Evolutionary conservation across 176 grass and related monocot species (phyloP), one percentile per base, ranked within the genome.

Genomic region (Rhynchospora breviuscula): DNA sequence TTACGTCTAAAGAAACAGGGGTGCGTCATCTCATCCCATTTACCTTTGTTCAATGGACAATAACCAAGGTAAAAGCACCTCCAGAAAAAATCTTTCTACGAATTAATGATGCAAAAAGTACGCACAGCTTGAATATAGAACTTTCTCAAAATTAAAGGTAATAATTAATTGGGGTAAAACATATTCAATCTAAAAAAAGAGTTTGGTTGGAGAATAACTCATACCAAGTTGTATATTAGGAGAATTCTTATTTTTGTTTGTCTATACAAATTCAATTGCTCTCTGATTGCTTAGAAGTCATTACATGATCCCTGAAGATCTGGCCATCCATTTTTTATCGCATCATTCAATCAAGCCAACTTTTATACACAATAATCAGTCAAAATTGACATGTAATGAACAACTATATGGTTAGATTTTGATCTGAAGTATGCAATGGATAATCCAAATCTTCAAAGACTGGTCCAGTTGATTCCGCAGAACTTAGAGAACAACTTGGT

Each of bases 1-100:
- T 57, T 56, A 78, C 73, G 25, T 78, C 73, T 78, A 31, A 78
- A 78, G 73, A 78, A 3, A 77, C 11, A 77, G 73, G 33, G 51
- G 13, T 78, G 51, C 73, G 73, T 57, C 73, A 57, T 57, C 25
- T 78, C 73, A 78, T 56, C 43, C 67, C 7, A 57, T 57, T n/a
- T 23, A 17, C 73, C 14, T 57, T 78, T 8, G 15, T 77, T 53
- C 70, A 74, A 51, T 19, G 70, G 46, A 75, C n/a, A 75, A 75
- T 15, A 75, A 75, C 10, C 70, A 53, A 23, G 49, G 45, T 15
- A 45, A 71, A 78, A 33, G 51, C 33, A 14, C 73, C 23, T 78
- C 12, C 49, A 56, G 9, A 77, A 11, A 78, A 78, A 57, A 2
- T 57, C 29, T 22, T 78, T 78, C 33, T 78, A 71, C 17, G 18